These are phyloP conservation scores for Tricholoma saponaceum DNA, from an alignment of 768 basidiomycete genomes.

Conservation along the genomic window DNA sequence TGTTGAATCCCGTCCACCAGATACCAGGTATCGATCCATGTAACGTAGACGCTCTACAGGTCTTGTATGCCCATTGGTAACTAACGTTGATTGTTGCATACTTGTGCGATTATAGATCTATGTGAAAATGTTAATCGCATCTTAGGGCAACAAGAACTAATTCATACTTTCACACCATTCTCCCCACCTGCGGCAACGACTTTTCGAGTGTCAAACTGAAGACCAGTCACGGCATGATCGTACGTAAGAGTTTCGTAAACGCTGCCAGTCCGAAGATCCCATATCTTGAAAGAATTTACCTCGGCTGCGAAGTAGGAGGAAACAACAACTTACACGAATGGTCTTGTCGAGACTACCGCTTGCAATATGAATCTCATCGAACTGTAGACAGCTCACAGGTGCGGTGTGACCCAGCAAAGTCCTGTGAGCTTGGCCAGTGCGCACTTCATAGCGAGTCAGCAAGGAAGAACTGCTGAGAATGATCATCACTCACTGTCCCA, in stretches of 20 bases:
- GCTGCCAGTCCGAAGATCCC: constrained; percentile 92
- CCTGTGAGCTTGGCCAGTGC: constrained; percentile 94
- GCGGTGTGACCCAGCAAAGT: constrained; percentile 90
- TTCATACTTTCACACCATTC: constrained; percentile 79
- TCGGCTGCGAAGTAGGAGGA: constrained; percentile 4
- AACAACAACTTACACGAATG: constrained; percentile 58
- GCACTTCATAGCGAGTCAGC: constrained; percentile 53
- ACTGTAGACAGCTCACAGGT: constrained; percentile 91
- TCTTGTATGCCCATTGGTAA: constrained; percentile 90
- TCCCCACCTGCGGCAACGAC: constrained; percentile 91
- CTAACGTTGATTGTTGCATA: constrained; percentile 78
- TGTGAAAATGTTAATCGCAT: neutral
- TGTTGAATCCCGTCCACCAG: constrained; percentile 81
- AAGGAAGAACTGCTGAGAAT: neutral
- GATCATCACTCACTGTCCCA: constrained; percentile 88
- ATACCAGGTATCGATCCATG: constrained; percentile 93
- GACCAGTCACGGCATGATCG: constrained; percentile 83
- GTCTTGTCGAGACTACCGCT: constrained; percentile 94
- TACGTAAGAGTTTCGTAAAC: constrained; percentile 87
- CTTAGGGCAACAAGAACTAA: neutral
- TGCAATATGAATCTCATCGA: constrained; percentile 92
- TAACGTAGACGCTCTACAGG: constrained; percentile 88
- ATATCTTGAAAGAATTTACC: constrained; percentile 54
- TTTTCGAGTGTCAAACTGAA: constrained; percentile 95
- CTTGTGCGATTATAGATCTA: constrained; percentile 95